Base-by-base conservation (phyloP, 192 early-diverging fungal species). In the Mortierella antarctica region DNA sequence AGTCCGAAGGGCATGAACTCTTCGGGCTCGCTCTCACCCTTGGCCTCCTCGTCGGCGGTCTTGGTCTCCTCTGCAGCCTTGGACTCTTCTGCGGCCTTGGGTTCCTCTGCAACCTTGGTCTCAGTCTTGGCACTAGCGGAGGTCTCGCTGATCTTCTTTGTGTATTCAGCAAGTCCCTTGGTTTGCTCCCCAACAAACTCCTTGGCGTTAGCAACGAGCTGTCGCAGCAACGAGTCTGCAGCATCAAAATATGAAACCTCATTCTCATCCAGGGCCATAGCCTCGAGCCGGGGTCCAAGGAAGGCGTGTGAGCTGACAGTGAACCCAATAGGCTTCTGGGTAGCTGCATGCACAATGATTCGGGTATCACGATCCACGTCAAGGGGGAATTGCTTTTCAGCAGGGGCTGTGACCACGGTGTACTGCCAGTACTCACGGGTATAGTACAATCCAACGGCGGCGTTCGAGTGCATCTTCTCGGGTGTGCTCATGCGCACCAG, bases 301-400 rank as follows among this genome's bases (percentile, higher is more conserved):
- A 68, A 42, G 0, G 21, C 4, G 50, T 49, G 15, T 14, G 68
- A 60, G 23, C 56, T 31, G 42, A 66, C 56, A 14, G 64, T 65
- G 31, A 67, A 68, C 15, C 76, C 76, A 10, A 80, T 48, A 13
- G 51, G 56, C 18, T 62, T 50, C 2, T 63, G 62, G 0, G 62
- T 59, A 5, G 7, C 54, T 2, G 44, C 49, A 12, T 72, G 54
- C 20, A 67, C 57, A 65, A 79, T 71, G 20, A 80, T 68, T 1
- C 58, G 8, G 1, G 65, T 80, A 7, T 72, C 64, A 10, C 70
- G 69, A 50, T 71, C 70, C 1, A 42, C 65, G 62, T 72, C 77
- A 46, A 62, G 64, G 6, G 65, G 64, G 52, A 21, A 17, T 21
- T 62, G 52, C 18, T 50, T 67, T 11, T 56, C 48, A 7, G 57